phyloP scores from a whole-genome alignment of 257 asterid genomes.

The Striga asiatica region DNA sequence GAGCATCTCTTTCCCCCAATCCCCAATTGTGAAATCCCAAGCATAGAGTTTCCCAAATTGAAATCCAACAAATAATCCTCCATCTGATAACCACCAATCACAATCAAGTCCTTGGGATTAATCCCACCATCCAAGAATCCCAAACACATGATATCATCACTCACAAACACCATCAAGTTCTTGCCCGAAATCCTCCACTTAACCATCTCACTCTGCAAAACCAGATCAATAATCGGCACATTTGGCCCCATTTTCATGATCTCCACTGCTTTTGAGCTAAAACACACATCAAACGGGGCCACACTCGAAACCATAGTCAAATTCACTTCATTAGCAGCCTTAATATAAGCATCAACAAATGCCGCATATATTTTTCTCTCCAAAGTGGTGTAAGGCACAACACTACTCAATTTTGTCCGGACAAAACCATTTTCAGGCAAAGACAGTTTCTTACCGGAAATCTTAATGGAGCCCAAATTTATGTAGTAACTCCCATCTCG shows the following conservation, averaged over 20 bases:
- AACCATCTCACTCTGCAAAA: conserved; percentile 85
- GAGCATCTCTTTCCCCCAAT: conserved; percentile 36
- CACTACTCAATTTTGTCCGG: conserved; percentile 40
- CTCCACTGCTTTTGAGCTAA: conserved; percentile 29
- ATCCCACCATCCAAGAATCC: conserved; percentile 79
- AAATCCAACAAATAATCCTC: conserved; percentile 68
- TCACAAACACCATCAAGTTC: conserved; percentile 53
- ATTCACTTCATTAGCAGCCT: conserved; percentile 35
- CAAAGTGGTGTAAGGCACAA: conserved; percentile 53
- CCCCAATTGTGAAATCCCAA: conserved; percentile 54
- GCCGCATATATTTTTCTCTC: conserved; percentile 30
- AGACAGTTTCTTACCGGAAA: conserved; percentile 38
- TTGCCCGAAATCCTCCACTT: conserved; percentile 57
- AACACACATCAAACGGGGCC: conserved; percentile 69
- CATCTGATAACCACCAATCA: conserved; percentile 65
- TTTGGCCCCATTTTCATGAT: conserved; percentile 18
- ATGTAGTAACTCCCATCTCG: conserved; percentile 39
- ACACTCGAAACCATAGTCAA: conserved; percentile 35
- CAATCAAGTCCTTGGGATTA: conserved; percentile 38
- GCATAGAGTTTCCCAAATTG: conserved; percentile 59
- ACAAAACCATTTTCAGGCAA: conserved; percentile 25
- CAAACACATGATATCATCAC: conserved; percentile 63
- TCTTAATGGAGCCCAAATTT: conserved; percentile 41
- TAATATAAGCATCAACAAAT: conserved; percentile 36
- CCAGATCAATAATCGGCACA: conserved; percentile 54